Base-by-base conservation (phyloP, 768 basidiomycete genomes). In the Boletus rubescentipes region DNA sequence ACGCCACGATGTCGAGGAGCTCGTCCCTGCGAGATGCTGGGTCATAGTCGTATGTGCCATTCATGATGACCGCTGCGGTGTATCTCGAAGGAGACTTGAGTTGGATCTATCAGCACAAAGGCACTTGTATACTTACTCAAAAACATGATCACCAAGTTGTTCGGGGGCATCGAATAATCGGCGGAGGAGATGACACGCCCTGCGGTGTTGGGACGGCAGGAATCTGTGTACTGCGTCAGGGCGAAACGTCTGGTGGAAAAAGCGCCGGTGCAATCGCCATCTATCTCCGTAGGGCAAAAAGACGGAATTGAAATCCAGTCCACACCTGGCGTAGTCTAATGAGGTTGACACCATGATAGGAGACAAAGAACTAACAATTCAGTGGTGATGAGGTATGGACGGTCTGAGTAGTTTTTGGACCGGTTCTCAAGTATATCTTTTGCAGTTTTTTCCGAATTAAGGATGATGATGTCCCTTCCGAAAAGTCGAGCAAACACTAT, bases 221-320 rank as follows among this genome's bases (percentile, higher is more conserved):
- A 60, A 61, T 39, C 49, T 61, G 0, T 21, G 7, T 6, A 31
- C 36, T 1, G 26, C 46, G 0, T 46, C 43, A 0, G 1, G 10
- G 3, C 37, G 21, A 20, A 61, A 56, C 0, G 59, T 49, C 26
- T 60, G 58, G 36, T 61, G 59, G 18, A 61, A 52, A 26, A 61
- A 20, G 2, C 47, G 60, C 16, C 60, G 32, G 9, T 61, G 58
- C 5, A 61, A 12, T 18, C 59, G 46, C 61, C 60, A 61, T 20
- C 2, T 8, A n/a, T 62, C 40, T 0, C 60, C 56, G 3, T 61
- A 59, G 0, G 15, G 40, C 40, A 59, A 2, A 0, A 43, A 0
- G 3, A 9, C 21, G 2, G 58, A 32, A 11, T 40, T 21, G 31
- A 49, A 59, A 7, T 16, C 56, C 5, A 53, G 0, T 4, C 58